phyloP scores from a whole-genome alignment of 768 basidiomycete genomes.

The Kwoniella dejecticola region DNA sequence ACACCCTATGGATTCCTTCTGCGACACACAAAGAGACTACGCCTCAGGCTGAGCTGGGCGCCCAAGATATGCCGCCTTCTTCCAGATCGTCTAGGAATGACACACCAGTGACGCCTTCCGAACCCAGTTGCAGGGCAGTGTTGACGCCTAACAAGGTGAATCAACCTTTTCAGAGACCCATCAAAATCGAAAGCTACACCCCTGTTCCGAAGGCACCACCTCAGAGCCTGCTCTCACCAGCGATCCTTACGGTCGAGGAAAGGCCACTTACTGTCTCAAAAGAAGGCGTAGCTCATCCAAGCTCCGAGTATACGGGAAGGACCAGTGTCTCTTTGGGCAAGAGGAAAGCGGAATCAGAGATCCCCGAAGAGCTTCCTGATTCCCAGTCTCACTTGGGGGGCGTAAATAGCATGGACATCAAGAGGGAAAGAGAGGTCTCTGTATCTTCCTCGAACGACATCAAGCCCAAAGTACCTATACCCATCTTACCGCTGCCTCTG shows the following conservation, averaged over 20 bases:
- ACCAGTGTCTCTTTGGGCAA: neutral
- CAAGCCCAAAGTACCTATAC: conserved; percentile 12
- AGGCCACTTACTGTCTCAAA: no score
- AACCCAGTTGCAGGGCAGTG: no score
- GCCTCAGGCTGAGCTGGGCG: neutral
- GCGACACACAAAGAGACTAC: neutral
- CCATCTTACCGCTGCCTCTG: conserved; percentile 37
- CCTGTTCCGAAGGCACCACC: neutral
- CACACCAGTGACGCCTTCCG: no score
- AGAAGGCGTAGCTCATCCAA: neutral
- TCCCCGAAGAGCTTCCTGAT: neutral
- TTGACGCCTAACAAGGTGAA: neutral
- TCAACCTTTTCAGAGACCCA: conserved; percentile 7
- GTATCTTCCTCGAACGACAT: neutral
- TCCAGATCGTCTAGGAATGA: neutral
- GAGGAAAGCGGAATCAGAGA: conserved; percentile 6
- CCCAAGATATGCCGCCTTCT: no score
- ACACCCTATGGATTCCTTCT: conserved; percentile 1
- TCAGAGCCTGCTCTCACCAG: neutral
- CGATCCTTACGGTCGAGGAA: neutral
- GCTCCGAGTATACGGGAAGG: neutral
- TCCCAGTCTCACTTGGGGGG: no score
- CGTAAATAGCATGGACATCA: no score
- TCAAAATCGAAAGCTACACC: conserved; percentile 6
- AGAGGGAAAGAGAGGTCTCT: neutral